Evolutionary conservation across 2,329 filamentous ascomycete species (phyloP), one percentile per base, ranked within the genome.

Genomic region (Gnomoniopsis sp.): DNA sequence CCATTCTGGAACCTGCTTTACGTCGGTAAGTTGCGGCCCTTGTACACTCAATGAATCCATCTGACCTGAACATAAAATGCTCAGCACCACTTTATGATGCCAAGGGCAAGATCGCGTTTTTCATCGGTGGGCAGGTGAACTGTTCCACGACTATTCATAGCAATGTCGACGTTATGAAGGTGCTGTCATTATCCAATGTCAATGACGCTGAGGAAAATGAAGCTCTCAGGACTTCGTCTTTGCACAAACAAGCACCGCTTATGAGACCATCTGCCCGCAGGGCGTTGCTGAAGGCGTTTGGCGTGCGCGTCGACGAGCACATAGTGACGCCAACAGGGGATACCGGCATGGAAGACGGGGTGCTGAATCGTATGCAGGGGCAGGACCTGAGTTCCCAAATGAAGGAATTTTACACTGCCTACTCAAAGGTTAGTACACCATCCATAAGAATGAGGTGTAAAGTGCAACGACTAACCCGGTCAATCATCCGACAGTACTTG

Each of bases 1-100:
- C 78, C 79, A 0, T 83, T 80, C 62, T 83, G 79, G 80, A 86
- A 85, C 53, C 66, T 86, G 10, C 70, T 86, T 0, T 84, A 81
- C 52, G 69, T 79, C 1, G 76, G 79, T 49, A 43, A 51, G 57
- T 55, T 17, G n/a, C n/a, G 23, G 14, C 17, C 17, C 4, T 30
- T 30, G 8, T 4, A 8, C 26, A 4, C 19, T 23, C 14, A n/a
- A 22, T 15, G 17, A 2, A 34, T 8, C 26, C 19, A 14, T 17
- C 34, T 49, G 10, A 21, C 8, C 3, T 41, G 33, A 21, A 15
- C 21, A 14, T 19, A n/a, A 56, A 57, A 6, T 30, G 17, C 8
- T n/a, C 19, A 59, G 57, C 57, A 52, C 83, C 84, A 0, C 68
- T 87, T 1, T 72, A 76, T 23, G 78, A 84, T 58, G 67, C 70